Evolutionary conservation across 495 filamentous ascomycete species (phyloP).

Genomic region (Aspergillus egyptiacus): DNA sequence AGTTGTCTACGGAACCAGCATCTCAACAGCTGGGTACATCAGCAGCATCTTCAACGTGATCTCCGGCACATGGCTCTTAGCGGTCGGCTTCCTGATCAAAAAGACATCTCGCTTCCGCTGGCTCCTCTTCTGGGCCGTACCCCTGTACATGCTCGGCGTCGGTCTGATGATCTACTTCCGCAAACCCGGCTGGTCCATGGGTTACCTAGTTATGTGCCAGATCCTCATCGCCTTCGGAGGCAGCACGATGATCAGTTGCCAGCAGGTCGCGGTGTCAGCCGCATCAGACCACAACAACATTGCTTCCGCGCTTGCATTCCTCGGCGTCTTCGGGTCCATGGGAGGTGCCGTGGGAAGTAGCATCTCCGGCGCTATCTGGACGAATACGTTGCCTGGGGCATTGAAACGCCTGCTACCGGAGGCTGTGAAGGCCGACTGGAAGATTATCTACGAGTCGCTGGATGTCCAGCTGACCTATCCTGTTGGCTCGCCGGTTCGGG

Average conservation of each 20-base stretch:
- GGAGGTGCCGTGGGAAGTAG: conserved; percentile 61
- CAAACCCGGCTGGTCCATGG: conserved; percentile 48
- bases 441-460: conserved; percentile 50
- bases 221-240: conserved; percentile 65
- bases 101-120: conserved; percentile 49
- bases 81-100: conserved; percentile 49
- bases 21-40: conserved; percentile 51
- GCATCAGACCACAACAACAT: conserved; percentile 58
- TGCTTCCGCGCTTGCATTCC: conserved; percentile 59
- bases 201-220: conserved; percentile 66
- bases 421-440: conserved; percentile 28
- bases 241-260: conserved; percentile 53
- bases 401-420: conserved; percentile 53
- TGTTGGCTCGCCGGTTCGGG: conserved; percentile 42
- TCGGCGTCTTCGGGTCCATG: conserved; percentile 54
- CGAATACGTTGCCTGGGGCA: conserved; percentile 48
- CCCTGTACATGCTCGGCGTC: conserved; percentile 50
- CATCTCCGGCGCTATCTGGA: conserved; percentile 66
- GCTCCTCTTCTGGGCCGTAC: conserved; percentile 47
- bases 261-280: conserved; percentile 65
- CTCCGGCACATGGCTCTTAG: conserved; percentile 39
- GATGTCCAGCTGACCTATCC: conserved; percentile 47
- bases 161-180: conserved; percentile 65
- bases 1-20: conserved; percentile 56
- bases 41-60: conserved; percentile 46